Evolutionary conservation across 257 asterid species (phyloP), one percentile per base, ranked within the genome.

Genomic region (Buddleja alternifolia): DNA sequence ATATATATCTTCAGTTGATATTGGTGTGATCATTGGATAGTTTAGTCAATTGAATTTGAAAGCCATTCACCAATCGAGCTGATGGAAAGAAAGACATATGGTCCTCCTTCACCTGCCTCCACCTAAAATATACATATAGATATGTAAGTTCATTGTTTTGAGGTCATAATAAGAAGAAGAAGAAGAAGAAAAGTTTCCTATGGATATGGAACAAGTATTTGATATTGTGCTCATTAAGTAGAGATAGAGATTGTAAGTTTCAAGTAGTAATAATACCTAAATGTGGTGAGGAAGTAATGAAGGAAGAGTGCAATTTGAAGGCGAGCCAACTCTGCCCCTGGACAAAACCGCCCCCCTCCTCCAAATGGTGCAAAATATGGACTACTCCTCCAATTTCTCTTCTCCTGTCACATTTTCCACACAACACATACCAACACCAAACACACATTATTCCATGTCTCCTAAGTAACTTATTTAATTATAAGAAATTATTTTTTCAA

Each of bases 261-360:
- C 15, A 19, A 11, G 3, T n/a, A n/a, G n/a, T n/a, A n/a, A n/a
- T 8, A 1, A 29, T 29, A 89, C 97, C 92, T 92, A 71, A 83
- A 88, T 10, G 80, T 80, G 51, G 89, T 90, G 20, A 89, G 73
- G 59, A 90, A 92, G 77, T 84, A 80, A 65, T 90, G 93, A 61
- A 92, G 88, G 73, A 92, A 92, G 69, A 92, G 80, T 5, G 97
- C 95, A 15, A 92, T 87, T 74, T 89, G 98, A 78, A 92, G 96
- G 61, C 98, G 94, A 45, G 96, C 94, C 72, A 92, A 71, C 81
- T 92, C 98, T 32, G 98, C 98, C 55, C 98, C 98, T 6, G 98
- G 98, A 64, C 98, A 92, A 52, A 92, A 92, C 68, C 98, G 83
- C 48, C 85, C 77, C 16, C 98, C 98, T 70, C 98, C 98, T 10